phyloP scores from a whole-genome alignment of 2,329 filamentous ascomycete genomes.

The Trichoderma afroharzianum region DNA sequence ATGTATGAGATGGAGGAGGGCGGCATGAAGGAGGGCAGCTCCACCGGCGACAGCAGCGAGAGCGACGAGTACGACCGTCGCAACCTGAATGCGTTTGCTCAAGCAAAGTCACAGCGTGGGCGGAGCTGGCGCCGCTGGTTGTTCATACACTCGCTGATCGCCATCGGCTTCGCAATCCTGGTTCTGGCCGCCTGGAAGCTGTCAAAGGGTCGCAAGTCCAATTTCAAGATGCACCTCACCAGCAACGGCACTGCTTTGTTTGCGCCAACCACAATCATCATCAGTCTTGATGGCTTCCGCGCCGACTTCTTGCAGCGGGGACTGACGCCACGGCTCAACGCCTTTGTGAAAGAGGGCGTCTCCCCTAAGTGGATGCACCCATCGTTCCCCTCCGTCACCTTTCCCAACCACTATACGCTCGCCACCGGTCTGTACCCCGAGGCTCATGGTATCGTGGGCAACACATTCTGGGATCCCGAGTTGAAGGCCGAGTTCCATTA shows the following conservation, averaged over 20 bases:
- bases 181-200: slow-evolving; percentile 58
- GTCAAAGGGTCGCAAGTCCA: slow-evolving; percentile 43
- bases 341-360: slow-evolving; percentile 76
- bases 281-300: slow-evolving; percentile 93
- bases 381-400: slow-evolving; percentile 93
- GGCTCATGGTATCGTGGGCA: slow-evolving; percentile 87
- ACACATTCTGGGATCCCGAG: slow-evolving; percentile 87
- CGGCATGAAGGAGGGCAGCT: slow-evolving; percentile 62
- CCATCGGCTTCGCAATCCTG: slow-evolving; percentile 53
- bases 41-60: slow-evolving; percentile 59
- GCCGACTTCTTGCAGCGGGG: slow-evolving; percentile 86
- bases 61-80: slow-evolving; percentile 56
- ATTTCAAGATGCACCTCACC: slow-evolving; percentile 35
- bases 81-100: slow-evolving; percentile 46
- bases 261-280: slow-evolving; percentile 84
- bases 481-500: slow-evolving; percentile 81
- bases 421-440: slow-evolving; percentile 91
- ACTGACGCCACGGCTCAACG: slow-evolving; percentile 76
- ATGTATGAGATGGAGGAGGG: slow-evolving; percentile 93
- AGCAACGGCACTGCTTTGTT: slow-evolving; percentile 89
- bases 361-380: slow-evolving; percentile 91
- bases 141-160: slow-evolving; percentile 50
- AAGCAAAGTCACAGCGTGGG: slow-evolving; percentile 46
- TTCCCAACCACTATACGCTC: slow-evolving; percentile 93
- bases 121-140: slow-evolving; percentile 53